Base-by-base conservation (phyloP, 2,329 filamentous ascomycete genomes). In the Coccinonectria pachysandricola region DNA sequence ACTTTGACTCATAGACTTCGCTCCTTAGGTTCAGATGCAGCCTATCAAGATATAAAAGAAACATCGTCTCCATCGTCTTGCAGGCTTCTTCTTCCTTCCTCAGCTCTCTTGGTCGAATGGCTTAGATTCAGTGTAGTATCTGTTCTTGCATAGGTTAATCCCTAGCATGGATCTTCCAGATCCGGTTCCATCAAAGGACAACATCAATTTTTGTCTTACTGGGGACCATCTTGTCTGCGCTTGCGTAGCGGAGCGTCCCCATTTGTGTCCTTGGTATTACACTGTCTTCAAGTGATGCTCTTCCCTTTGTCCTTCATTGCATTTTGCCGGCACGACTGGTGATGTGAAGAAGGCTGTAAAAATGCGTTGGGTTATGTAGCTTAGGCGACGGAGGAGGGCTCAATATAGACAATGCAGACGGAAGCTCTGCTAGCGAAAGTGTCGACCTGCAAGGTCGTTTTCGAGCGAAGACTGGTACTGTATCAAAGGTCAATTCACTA, bases 101-200 rank as follows among this genome's bases (percentile, higher is more conserved):
- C 14, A 45, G 28, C 35, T 40, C 30, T 36, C 28, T 43, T 36
- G 33, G 39, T 42, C 40, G 27, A 29, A 17, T 20, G 35, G 39
- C 45, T 46, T 23, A 16, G 35, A 43, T 44, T 31, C 36, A 42
- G 23, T 44, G 44, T 45, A 47, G 44, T 42, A 46, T 39, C 38
- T 44, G 43, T 46, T 47, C 40, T 42, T 45, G 38, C 38, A 28
- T 24, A 35, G 43, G 37, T 37, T 39, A 37, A 45, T 17, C 19
- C 37, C 43, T 41, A 27, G 30, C 28, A 45, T 15, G 14, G 25
- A 35, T 18, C 21, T 15, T 25, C 30, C 9, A 12, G 15, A 26
- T 20, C 27, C 30, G 23, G 22, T 17, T 9, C 15, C 10, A 10
- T 19, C 17, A n/a, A n/a, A 5, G 13, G 15, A 20, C 35, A 23